Evolutionary conservation across 169 alveolate species (phyloP).

Genomic region (Plasmodium knowlesi): DNA sequence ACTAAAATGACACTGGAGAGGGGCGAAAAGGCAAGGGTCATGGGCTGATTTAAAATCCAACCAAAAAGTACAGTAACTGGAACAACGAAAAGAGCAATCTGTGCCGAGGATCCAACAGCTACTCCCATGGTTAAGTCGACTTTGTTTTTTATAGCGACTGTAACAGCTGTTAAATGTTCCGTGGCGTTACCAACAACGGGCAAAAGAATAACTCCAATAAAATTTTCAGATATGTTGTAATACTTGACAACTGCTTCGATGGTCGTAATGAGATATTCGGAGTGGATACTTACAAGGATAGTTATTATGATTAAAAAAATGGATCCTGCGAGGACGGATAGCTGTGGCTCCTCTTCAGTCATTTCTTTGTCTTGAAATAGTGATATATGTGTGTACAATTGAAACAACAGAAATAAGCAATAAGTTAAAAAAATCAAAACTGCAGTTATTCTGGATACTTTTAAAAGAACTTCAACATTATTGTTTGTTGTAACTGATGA

Average conservation of each 20-base stretch:
- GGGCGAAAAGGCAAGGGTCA: conserved; percentile 88
- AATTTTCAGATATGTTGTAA: conserved; percentile 83
- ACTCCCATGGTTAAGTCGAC: conserved; percentile 91
- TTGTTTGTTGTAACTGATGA: conserved; percentile 76
- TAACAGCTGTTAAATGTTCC: conserved; percentile 89
- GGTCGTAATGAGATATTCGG: conserved; percentile 83
- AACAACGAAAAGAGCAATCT: conserved; percentile 87
- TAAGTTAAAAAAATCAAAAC: conserved; percentile 83
- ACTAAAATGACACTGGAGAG: conserved; percentile 84
- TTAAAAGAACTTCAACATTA: conserved; percentile 62
- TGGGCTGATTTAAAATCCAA: conserved; percentile 88
- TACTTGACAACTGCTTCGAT: conserved; percentile 83
- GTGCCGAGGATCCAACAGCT: conserved; percentile 92
- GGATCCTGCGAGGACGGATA: conserved; percentile 78
- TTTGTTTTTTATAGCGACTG: conserved; percentile 89
- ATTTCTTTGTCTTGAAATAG: conserved; percentile 82
- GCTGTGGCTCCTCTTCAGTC: conserved; percentile 79
- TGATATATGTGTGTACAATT: conserved; percentile 85
- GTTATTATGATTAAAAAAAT: conserved; percentile 74
- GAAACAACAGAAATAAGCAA: conserved; percentile 85
- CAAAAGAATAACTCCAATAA: conserved; percentile 91
- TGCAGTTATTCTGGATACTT: conserved; percentile 88
- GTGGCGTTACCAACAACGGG: conserved; percentile 92
- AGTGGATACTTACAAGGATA: conserved; percentile 68
- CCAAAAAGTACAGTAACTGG: conserved; percentile 91